Base-by-base conservation (phyloP, 306 rosid genomes). In the Hylodesmum podocarpum region DNA sequence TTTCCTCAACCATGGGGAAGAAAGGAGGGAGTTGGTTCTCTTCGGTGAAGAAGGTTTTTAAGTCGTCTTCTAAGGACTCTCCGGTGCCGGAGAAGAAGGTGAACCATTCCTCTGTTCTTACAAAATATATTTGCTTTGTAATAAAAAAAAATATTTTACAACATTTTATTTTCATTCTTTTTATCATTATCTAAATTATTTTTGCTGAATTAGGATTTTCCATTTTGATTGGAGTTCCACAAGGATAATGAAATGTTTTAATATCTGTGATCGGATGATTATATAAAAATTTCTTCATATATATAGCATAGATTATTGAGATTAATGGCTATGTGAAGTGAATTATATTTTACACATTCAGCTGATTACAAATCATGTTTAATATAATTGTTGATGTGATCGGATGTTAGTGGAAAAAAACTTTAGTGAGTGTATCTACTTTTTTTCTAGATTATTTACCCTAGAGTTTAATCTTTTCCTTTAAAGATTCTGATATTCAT, bases 11-110 rank as follows among this genome's bases (percentile, higher is more conserved):
- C 73, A 95, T 95, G 99, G 97, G 97, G 66, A 95, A 92, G 93
- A 95, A 95, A 86, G 85, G 93, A 80, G 80, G 77, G 39, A 49
- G 91, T 49, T 95, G 99, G 99, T 92, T 95, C 83, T 90, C 97
- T 1, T 81, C 97, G 0, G 97, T 95, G 77, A 95, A 89, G 92
- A 95, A 83, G 81, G 99, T 85, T 28, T 92, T 95, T 83, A 90
- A 87, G 79, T 79, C 86, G 44, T 85, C 97, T 83, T 79, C 92
- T 1, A 92, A 90, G 87, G 89, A 86, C 41, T 75, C 82, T 73
- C 82, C 88, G 61, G 73, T 40, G 53, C 80, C 86, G 40, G 88
- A 81, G n/a, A 88, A 82, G 68, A 90, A 90, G 96, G 97, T 91
- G 7, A 68, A 37, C 9, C 10, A 54, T 81, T 70, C 34, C 37